Evolutionary conservation across 1,284 basidiomycete genomes (phyloP), one percentile per base, ranked within the genome.

Genomic region (Ceratobasidium sp.): DNA sequence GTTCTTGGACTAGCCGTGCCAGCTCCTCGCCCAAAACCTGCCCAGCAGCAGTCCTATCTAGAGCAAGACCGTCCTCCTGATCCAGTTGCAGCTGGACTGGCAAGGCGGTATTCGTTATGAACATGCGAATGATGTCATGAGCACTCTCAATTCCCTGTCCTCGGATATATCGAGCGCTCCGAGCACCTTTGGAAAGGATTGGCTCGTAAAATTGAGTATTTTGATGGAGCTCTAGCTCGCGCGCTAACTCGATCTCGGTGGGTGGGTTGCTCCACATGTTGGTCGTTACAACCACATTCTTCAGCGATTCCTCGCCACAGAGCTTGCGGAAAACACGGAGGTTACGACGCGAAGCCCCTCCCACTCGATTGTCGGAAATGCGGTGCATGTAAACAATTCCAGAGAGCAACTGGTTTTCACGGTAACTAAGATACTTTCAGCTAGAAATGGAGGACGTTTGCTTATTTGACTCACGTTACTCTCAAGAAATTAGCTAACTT

Each of bases 381-480:
- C 80, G 79, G 65, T 82, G 81, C 29, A 83, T 75, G 73, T 83
- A 83, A 27, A 82, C 62, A 27, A 83, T 76, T 3, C 81, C 81
- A 27, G 77, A 69, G 2, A 83, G 74, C 33, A 76, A 77, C n/a
- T 79, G 22, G 24, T 62, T 1, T 74, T 60, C 1, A 44, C 62
- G 66, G 74, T 54, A 50, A n/a, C 72, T 74, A 48, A 79, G 79
- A 33, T n/a, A n/a, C n/a, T n/a, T n/a, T n/a, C n/a, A n/a, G n/a
- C n/a, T n/a, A n/a, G n/a, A n/a, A n/a, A n/a, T n/a, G n/a, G n/a
- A n/a, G n/a, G n/a, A n/a, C n/a, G n/a, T n/a, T n/a, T 47, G 4
- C 11, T 41, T 41, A 5, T 11, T 54, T 22, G 7, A 72, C 27
- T 44, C 19, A 75, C 74, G 36, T 66, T 24, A 22, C 15, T 27